Percentiles rank a stretch among this genome's conserved stretches.
These are phyloP conservation scores for Penicillium occitanis DNA, from an alignment of 2,329 filamentous ascomycete genomes.

Conservation along the genomic window DNA sequence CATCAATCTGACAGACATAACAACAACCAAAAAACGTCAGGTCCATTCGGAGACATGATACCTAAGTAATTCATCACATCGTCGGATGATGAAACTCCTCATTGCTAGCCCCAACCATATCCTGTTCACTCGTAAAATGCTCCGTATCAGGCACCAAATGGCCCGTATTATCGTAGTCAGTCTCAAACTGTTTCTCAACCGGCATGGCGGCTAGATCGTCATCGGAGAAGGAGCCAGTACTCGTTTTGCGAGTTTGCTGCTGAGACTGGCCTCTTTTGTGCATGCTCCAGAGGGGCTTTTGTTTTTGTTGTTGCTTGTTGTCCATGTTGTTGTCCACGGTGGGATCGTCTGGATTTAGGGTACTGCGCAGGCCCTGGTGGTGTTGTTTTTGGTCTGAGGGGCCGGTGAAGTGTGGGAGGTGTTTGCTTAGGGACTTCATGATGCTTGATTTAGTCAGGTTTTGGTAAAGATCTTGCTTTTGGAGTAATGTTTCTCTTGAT, in stretches of 20 bases:
- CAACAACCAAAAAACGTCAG: not conserved
- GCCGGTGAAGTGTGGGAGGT: conserved; percentile 10
- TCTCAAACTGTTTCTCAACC: conserved; percentile 21
- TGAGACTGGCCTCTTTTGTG: not conserved
- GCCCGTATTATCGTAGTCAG: conserved; percentile 18
- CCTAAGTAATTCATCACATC: not conserved
- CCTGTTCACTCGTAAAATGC: conserved; percentile 18
- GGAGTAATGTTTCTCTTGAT: not conserved
- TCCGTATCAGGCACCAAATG: conserved; percentile 19
- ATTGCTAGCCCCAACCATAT: conserved; percentile 19
- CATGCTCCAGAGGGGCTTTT: not conserved
- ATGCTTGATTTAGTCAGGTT: not conserved
- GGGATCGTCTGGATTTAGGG: not conserved
- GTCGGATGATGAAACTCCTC: conserved; percentile 17
- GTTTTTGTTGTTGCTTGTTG: not conserved
- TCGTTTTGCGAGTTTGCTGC: conserved; percentile 7
- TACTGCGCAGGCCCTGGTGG: conserved; percentile 14
- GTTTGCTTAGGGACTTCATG: conserved; percentile 11
- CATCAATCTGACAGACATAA: not conserved
- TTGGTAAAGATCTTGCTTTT: not conserved
- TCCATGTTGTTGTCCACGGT: not conserved
- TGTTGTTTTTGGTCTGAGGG: conserved; percentile 13
- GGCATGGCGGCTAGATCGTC: conserved; percentile 15
- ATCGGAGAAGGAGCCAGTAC: conserved; percentile 12
- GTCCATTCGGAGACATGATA: not conserved